These are phyloP conservation scores for Trichoderma sp. DNA, from an alignment of 2,329 filamentous ascomycete genomes.

Conservation along the genomic window DNA sequence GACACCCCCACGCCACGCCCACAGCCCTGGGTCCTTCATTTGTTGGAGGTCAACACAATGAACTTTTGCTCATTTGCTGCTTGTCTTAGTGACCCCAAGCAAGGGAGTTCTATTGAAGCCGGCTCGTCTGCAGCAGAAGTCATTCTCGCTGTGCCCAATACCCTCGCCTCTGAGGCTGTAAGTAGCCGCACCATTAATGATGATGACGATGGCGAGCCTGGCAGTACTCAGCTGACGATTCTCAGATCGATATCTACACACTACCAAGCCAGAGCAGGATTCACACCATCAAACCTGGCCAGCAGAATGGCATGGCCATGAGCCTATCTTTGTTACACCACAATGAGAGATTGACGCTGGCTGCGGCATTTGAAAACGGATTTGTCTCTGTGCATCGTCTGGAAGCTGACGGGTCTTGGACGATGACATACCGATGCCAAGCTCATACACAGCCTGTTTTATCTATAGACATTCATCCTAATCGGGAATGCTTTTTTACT, in stretches of 20 bases:
- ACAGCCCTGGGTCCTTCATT: slow-evolving; percentile 83
- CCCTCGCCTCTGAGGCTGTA: slow-evolving; percentile 71
- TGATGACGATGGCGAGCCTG: not conserved
- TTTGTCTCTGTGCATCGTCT: slow-evolving; percentile 68
- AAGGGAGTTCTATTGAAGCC: slow-evolving; percentile 28
- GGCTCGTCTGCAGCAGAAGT: slow-evolving; percentile 54
- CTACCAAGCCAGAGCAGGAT: slow-evolving; percentile 75
- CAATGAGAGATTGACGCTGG: slow-evolving; percentile 59
- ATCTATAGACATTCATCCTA: slow-evolving; percentile 64
- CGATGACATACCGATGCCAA: slow-evolving; percentile 64
- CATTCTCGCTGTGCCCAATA: slow-evolving; percentile 76
- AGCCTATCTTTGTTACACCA: slow-evolving; percentile 66
- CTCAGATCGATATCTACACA: slow-evolving; percentile 79
- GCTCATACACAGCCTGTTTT: slow-evolving; percentile 80
- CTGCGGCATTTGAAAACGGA: slow-evolving; percentile 86
- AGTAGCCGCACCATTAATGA: slow-evolving; percentile 34
- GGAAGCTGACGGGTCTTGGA: slow-evolving; percentile 48
- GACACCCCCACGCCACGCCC: slow-evolving; percentile 51
- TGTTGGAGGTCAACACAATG: slow-evolving; percentile 85
- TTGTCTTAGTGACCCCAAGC: slow-evolving; percentile 49
- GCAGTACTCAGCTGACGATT: not conserved
- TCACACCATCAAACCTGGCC: slow-evolving; percentile 56
- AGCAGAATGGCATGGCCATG: slow-evolving; percentile 84
- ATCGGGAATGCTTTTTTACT: slow-evolving; percentile 68
- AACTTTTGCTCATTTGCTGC: slow-evolving; percentile 89